These are phyloP conservation scores for Ambrosiella xylebori DNA, from an alignment of 2,329 filamentous ascomycete species.

Conservation along the genomic window DNA sequence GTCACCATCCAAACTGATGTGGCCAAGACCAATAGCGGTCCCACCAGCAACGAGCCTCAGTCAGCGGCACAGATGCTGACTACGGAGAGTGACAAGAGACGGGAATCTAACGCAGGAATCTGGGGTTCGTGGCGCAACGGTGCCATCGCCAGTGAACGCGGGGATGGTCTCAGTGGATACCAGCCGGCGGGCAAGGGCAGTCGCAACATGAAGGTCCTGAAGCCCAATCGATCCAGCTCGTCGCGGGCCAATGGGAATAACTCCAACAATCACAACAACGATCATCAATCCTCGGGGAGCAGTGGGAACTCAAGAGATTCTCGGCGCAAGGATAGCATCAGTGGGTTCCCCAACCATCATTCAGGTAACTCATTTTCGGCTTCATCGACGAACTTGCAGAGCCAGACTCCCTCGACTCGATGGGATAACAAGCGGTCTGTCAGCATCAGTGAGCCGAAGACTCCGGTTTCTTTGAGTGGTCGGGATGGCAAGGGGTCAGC, in stretches of 20 bases:
- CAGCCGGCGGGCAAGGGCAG: slow-evolving; percentile 45
- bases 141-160: slow-evolving; percentile 30
- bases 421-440: slow-evolving; percentile 15
- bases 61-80: slow-evolving; percentile 17
- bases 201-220: slow-evolving; percentile 79
- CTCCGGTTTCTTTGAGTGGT: slow-evolving; percentile 36
- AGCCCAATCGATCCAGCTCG: slow-evolving; percentile 51
- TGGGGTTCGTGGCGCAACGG: slow-evolving; percentile 57
- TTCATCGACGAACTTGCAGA: not conserved
- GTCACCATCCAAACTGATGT: not conserved
- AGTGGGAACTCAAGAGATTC: slow-evolving; percentile 25
- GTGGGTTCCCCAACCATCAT: not conserved
- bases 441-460: slow-evolving; percentile 8
- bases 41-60: slow-evolving; percentile 19
- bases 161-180: slow-evolving; percentile 39
- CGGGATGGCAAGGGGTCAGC: slow-evolving; percentile 26
- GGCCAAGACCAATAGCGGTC: not conserved
- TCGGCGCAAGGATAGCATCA: slow-evolving; percentile 2
- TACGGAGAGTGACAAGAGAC: slow-evolving; percentile 4
- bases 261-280: slow-evolving; percentile 22
- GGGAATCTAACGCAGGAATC: slow-evolving; percentile 28
- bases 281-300: not conserved
- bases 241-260: slow-evolving; percentile 17
- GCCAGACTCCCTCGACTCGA: not conserved
- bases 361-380: not conserved